Evolutionary conservation across 768 basidiomycete genomes (phyloP).

Genomic region (Leccinum fibrillosum): DNA sequence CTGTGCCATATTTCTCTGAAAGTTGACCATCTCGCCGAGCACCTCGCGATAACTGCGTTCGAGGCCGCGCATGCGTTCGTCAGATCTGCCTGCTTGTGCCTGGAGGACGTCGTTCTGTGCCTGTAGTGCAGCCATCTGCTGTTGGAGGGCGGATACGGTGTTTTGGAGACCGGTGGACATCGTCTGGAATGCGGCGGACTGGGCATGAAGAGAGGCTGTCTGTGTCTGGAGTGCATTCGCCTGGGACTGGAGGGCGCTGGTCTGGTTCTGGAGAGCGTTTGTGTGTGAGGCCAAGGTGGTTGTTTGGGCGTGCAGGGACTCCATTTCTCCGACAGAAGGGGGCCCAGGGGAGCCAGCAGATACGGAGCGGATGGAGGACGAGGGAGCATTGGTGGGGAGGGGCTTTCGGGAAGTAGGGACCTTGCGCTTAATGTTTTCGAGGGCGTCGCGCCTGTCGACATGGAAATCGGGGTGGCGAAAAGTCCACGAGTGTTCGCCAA

Average conservation of each 20-base stretch:
- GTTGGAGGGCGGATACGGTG: constrained; percentile 25
- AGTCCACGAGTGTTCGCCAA: constrained; percentile 56
- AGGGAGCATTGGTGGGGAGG: constrained; percentile 23
- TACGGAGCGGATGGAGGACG: constrained; percentile 25
- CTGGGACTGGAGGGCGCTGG: constrained; percentile 28
- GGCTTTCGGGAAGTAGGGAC: constrained; percentile 39
- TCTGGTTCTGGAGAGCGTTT: constrained; percentile 28
- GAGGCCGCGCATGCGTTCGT: constrained; percentile 53
- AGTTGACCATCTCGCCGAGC: constrained; percentile 67
- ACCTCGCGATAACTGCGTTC: constrained; percentile 67
- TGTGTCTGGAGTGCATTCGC: constrained; percentile 28
- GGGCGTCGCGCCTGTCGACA: constrained; percentile 48
- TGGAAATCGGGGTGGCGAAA: constrained; percentile 54
- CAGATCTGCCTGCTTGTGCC: constrained; percentile 34
- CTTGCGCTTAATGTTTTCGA: constrained; percentile 68
- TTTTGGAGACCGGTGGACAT: constrained; percentile 28
- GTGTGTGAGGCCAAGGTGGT: constrained; percentile 29
- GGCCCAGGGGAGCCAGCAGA: constrained; percentile 30
- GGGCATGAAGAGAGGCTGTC: constrained; percentile 33
- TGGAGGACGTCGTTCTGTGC: constrained; percentile 32
- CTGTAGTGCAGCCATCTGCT: constrained; percentile 27
- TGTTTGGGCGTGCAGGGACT: constrained; percentile 29
- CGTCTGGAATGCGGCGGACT: constrained; percentile 32
- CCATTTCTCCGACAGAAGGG: constrained; percentile 20
- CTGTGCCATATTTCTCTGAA: constrained; percentile 73